Base-by-base conservation (phyloP, 805 yeast species). In the Debaryomyces maramus region DNA sequence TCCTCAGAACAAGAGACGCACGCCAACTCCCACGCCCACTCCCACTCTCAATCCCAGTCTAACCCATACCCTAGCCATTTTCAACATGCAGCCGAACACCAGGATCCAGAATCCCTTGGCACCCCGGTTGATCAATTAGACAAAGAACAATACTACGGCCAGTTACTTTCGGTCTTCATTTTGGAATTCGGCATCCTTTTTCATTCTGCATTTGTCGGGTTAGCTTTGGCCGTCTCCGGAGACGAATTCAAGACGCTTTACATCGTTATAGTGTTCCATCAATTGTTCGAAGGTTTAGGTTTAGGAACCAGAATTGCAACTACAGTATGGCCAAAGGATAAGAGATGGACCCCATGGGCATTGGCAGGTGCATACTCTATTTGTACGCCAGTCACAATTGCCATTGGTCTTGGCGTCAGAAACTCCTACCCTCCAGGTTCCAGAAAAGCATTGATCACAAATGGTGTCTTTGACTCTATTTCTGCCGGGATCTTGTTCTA, bases 261-360 rank as follows among this genome's bases (percentile, higher is more conserved):
- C 60, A 74, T 83, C 46, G 96, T 84, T n/a, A 46, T 69, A 32
- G 77, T 81, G 4, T 80, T 79, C 71, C 89, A 88, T 58, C 96
- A 87, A 62, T 71, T 81, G 70, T 87, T 87, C 55, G 96, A 87
- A 65, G 96, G 95, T 36, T 70, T 88, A 35, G 96, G 95, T 43
- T 68, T 88, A 48, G 95, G 95, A 17, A 75, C 91, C 6, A 77
- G 95, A 60, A 61, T 69, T 38, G 71, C 73, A 4, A 49, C 58
- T 10, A 61, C 68, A 3, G 38, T 46, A 15, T 68, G 73, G 73
- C 67, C 69, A 4, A 50, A 48, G 23, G 46, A 48, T 31, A 61
- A 59, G 46, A 65, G 70, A 46, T 64, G 53, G 48, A 74, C 83
- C 0, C 88, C 88, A 13, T 78, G 83, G 78, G n/a, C 76, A 0